Conservation (phyloP, 2,329 filamentous ascomycete genomes). For the Paramyrothecium roridum region DNA sequence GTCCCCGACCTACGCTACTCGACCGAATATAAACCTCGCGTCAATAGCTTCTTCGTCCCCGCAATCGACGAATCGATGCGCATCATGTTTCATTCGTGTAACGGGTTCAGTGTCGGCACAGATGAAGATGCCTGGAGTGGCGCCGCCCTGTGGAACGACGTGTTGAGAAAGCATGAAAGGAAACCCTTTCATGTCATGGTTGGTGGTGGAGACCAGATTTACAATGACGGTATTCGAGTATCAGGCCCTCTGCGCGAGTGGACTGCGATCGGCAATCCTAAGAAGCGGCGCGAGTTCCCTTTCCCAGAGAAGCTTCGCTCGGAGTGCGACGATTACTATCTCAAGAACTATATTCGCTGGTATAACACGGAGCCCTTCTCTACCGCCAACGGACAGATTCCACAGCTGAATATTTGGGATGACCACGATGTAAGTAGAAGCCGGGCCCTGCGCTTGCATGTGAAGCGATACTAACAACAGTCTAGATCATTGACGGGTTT, state of each 20-base stretch:
- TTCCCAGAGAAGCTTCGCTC: conserved; percentile 78
- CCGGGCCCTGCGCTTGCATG: background rate
- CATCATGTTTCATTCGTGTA: conserved; percentile 98
- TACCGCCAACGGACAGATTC: conserved; percentile 83
- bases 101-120: conserved; percentile 88
- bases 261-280: conserved; percentile 79
- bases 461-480: background rate
- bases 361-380: conserved; percentile 83
- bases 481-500: conserved; percentile 82
- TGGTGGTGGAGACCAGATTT: conserved; percentile 92
- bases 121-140: conserved; percentile 85
- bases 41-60: conserved; percentile 81
- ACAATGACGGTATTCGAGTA: conserved; percentile 90
- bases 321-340: conserved; percentile 85
- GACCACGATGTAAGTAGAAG: conserved; percentile 73
- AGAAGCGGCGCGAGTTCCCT: conserved; percentile 73
- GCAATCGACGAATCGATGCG: conserved; percentile 85
- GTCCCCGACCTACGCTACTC: conserved; percentile 64
- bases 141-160: conserved; percentile 92
- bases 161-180: conserved; percentile 74
- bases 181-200: conserved; percentile 93
- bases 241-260: conserved; percentile 77
- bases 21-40: conserved; percentile 50
- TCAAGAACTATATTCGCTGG: conserved; percentile 84
- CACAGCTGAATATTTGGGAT: conserved; percentile 97